phyloP scores from a whole-genome alignment of 2,329 filamentous ascomycete genomes.

The Cladosporium oxysporum region DNA sequence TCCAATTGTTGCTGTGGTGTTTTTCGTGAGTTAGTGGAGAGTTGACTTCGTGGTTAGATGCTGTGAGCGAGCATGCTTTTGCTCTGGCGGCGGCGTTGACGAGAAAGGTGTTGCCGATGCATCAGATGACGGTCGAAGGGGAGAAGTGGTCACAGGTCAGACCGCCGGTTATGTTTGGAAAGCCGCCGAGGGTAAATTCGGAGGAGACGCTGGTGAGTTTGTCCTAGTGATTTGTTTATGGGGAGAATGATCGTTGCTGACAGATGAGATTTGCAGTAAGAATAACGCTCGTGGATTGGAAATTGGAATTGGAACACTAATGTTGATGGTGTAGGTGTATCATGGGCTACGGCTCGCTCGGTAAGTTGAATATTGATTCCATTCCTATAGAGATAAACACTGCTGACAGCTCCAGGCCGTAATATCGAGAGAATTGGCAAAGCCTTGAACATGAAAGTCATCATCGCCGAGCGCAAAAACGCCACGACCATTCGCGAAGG shows the following conservation, averaged over 20 bases:
- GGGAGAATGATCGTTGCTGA: background rate
- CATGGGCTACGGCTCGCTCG: slow-evolving; percentile 53
- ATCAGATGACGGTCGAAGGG: slow-evolving; percentile 38
- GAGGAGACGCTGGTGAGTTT: slow-evolving; percentile 51
- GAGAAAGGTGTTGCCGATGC: slow-evolving; percentile 43
- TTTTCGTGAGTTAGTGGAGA: background rate
- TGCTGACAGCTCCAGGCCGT: slow-evolving; percentile 38
- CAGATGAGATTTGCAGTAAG: background rate
- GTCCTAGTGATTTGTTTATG: background rate
- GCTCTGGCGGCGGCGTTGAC: slow-evolving; percentile 52
- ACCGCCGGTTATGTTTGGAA: slow-evolving; percentile 39
- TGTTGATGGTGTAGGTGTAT: slow-evolving; percentile 30
- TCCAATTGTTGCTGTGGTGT: background rate
- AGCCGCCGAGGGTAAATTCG: slow-evolving; percentile 47
- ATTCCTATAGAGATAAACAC: background rate
- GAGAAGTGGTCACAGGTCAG: slow-evolving; percentile 45
- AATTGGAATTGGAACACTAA: background rate
- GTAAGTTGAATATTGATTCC: slow-evolving; percentile 28
- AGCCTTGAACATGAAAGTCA: slow-evolving; percentile 51
- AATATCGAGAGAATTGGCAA: slow-evolving; percentile 48
- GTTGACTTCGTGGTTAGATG: slow-evolving; percentile 29
- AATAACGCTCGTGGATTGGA: background rate
- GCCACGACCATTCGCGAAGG: slow-evolving; percentile 30
- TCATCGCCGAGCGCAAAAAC: slow-evolving; percentile 51
- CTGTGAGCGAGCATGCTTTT: slow-evolving; percentile 54